Percentiles rank a stretch among this genome's conserved stretches.
phyloP scores from a whole-genome alignment of 768 basidiomycete genomes.

The Chalciporus sphaerocephalus region DNA sequence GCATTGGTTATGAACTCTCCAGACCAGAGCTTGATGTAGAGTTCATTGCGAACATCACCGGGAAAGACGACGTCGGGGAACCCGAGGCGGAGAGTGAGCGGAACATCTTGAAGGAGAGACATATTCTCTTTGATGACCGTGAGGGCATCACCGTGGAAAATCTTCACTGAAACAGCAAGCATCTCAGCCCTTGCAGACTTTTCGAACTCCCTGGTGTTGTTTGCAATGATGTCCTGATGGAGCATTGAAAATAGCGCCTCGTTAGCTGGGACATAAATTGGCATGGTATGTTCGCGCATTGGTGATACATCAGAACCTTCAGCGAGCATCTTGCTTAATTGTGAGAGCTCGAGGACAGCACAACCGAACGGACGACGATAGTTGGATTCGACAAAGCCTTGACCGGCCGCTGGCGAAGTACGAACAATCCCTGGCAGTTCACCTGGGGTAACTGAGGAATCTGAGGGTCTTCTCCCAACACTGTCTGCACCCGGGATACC shows the following conservation, averaged over 20 bases:
- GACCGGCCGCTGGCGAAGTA: conserved; percentile 16
- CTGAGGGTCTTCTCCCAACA: conserved; percentile 50
- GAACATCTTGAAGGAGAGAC: conserved; percentile 73
- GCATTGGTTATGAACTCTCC: conserved; percentile 72
- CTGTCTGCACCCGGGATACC: conserved; percentile 38
- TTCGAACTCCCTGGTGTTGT: conserved; percentile 73
- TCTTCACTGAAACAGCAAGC: conserved; percentile 78
- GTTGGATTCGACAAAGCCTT: conserved; percentile 37
- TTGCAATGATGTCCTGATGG: conserved; percentile 90
- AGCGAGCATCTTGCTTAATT: conserved; percentile 60
- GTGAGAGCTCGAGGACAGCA: conserved; percentile 82
- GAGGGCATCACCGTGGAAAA: conserved; percentile 77
- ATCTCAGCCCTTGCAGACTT: conserved; percentile 83
- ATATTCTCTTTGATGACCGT: conserved; percentile 81
- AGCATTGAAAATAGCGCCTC: conserved; percentile 89
- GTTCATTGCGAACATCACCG: conserved; percentile 85
- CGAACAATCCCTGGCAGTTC: conserved; percentile 28
- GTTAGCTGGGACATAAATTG: conserved; percentile 78
- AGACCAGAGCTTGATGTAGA: conserved; percentile 95
- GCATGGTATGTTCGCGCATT: conserved; percentile 77
- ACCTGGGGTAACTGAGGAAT: conserved; percentile 40
- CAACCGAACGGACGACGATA: conserved; percentile 94
- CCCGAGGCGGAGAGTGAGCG: conserved; percentile 80
- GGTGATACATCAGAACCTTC: conserved; percentile 63
- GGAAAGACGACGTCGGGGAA: conserved; percentile 97